These are phyloP conservation scores for Yamadazyma friedrichii DNA, from an alignment of 1,139 yeast genomes.

Conservation along the genomic window DNA sequence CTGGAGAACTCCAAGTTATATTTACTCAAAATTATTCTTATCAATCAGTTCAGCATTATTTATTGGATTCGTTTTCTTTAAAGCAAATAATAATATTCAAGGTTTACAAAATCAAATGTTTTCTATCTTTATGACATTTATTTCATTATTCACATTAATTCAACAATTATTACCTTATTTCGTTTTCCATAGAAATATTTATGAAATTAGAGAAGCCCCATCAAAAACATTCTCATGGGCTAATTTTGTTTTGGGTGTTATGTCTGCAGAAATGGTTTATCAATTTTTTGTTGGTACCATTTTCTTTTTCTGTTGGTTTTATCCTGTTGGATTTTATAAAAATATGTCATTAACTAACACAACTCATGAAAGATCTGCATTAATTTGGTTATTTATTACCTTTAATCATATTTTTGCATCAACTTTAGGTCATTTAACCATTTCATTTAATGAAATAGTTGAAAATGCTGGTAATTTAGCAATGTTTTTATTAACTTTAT, in stretches of 20 bases:
- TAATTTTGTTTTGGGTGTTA: constrained; percentile 36
- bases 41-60: constrained; percentile 52
- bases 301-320: constrained; percentile 37
- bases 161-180: constrained; percentile 75
- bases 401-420: constrained; percentile 58
- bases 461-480: constrained; percentile 73
- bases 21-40: constrained; percentile 64
- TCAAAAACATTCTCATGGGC: constrained; percentile 50
- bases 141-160: constrained; percentile 57
- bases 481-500: constrained; percentile 53
- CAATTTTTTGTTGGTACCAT: constrained; percentile 31
- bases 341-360: constrained; percentile 26
- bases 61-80: constrained; percentile 74
- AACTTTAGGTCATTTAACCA: constrained; percentile 61
- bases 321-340: constrained; percentile 35
- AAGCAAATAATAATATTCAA: constrained; percentile 56
- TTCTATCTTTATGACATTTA: constrained; percentile 63
- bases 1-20: constrained; percentile 75
- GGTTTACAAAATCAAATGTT: constrained; percentile 64
- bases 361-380: constrained; percentile 52
- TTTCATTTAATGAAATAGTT: constrained; percentile 60
- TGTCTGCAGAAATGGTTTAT: constrained; percentile 34
- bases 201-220: constrained; percentile 86
- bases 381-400: constrained; percentile 57
- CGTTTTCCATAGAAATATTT: constrained; percentile 68